Conservation (phyloP, 306 rosid species). For the Quillaja saponaria region DNA sequence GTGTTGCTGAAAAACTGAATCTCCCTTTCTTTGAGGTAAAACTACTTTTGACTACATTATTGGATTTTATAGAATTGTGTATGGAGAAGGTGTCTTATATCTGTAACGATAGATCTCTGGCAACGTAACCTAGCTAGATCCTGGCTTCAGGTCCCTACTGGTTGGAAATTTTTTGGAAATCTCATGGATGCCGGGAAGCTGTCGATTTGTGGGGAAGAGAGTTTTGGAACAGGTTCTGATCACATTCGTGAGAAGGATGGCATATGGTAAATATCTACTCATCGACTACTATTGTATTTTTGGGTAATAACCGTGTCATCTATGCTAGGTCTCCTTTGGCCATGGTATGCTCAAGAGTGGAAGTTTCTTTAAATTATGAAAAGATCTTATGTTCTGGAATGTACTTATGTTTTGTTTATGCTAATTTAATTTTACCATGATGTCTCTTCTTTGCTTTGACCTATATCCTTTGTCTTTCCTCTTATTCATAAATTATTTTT, state of each 20-base stretch:
- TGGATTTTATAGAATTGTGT: conserved; percentile 6
- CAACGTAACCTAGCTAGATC: conserved; percentile 33
- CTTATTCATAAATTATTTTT: neutral
- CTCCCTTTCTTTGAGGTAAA: conserved; percentile 91
- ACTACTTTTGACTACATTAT: conserved; percentile 8
- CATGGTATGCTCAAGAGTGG: neutral
- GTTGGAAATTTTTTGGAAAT: conserved; percentile 98
- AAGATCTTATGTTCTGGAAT: too few species aligned
- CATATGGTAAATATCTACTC: conserved; percentile 65
- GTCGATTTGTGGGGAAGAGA: conserved; percentile 96
- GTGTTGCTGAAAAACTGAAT: conserved; percentile 81
- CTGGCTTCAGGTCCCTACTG: conserved; percentile 82
- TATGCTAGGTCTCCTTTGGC: neutral
- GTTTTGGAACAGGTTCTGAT: conserved; percentile 98
- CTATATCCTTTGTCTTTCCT: neutral
- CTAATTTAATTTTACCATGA: neutral
- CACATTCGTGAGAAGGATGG: conserved; percentile 99
- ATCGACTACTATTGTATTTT: conserved; percentile 19
- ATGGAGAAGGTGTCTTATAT: conserved; percentile 27
- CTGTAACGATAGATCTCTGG: conserved; percentile 15
- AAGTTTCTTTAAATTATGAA: conserved; percentile 4
- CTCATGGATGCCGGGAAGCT: conserved; percentile 97
- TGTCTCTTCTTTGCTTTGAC: neutral
- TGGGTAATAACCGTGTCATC: neutral
- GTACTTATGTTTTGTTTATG: neutral